Percentiles rank a stretch among this genome's conserved stretches.
Conservation (phyloP, 768 basidiomycete species). For the Chalciporus pseudorubinellus region DNA sequence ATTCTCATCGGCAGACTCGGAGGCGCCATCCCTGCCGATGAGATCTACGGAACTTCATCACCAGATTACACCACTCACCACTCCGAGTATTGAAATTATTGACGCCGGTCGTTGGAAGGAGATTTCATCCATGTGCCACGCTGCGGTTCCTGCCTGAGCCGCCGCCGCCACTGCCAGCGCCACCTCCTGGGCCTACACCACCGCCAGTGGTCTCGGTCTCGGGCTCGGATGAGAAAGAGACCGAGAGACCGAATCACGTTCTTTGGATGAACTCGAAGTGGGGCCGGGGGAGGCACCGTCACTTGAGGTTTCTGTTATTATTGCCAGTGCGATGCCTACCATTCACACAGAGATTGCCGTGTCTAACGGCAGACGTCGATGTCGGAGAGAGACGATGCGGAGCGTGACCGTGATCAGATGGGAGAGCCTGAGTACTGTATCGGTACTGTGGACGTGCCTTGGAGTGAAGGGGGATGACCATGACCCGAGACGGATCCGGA, state of each 20-base stretch:
- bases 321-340: conserved; percentile 51
- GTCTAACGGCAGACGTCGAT: neutral
- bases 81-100: neutral
- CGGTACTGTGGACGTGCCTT: conserved; percentile 22
- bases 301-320: conserved; percentile 39
- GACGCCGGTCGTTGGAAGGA: conserved; percentile 1
- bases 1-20: neutral
- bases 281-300: conserved; percentile 13
- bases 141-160: neutral
- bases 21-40: neutral
- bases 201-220: neutral
- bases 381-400: neutral
- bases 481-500: too few species aligned
- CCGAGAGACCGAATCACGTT: neutral
- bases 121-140: neutral
- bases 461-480: conserved; percentile 7
- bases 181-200: neutral
- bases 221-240: neutral
- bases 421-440: conserved; percentile 35
- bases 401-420: conserved; percentile 27
- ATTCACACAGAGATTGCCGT: conserved; percentile 7
- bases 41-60: neutral
- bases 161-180: neutral
- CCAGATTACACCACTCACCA: neutral
- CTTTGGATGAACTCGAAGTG: conserved; percentile 1